phyloP scores from a whole-genome alignment of 257 asterid genomes.

The Mitragyna speciosa region DNA sequence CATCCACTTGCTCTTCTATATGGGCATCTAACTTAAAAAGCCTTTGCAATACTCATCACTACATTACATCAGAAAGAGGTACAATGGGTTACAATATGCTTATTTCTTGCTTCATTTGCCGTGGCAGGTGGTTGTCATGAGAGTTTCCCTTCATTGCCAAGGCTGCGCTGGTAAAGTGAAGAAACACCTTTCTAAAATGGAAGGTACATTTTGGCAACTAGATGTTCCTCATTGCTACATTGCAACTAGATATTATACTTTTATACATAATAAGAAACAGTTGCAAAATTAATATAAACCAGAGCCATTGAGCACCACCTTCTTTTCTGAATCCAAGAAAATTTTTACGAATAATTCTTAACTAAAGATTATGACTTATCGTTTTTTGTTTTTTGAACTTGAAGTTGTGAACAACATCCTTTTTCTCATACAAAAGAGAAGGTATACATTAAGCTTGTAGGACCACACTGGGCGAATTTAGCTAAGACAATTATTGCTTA shows the following conservation, averaged over 20 bases:
- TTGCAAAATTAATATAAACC: background rate
- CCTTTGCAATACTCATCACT: background rate
- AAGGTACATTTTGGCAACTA: constrained; percentile 39
- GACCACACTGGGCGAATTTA: background rate
- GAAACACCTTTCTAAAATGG: constrained; percentile 83
- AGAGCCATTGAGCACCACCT: background rate
- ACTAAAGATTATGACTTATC: background rate
- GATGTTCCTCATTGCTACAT: background rate
- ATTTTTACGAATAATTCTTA: background rate
- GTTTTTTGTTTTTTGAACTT: background rate
- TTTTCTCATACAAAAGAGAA: background rate
- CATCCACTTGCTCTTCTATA: background rate
- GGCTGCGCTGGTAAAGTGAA: constrained; percentile 84
- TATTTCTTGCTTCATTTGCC: background rate
- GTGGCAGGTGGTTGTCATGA: constrained; percentile 78
- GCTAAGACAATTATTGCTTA: background rate
- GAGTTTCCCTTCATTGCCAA: constrained; percentile 86
- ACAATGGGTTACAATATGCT: background rate
- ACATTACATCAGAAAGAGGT: background rate
- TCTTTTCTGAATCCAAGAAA: background rate
- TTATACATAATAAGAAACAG: background rate
- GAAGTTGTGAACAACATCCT: background rate
- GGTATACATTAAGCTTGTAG: too few species aligned
- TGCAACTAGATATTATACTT: too few species aligned
- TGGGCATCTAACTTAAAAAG: background rate